Conservation (phyloP, 2,329 filamentous ascomycete species). For the Cordyceps militaris region DNA sequence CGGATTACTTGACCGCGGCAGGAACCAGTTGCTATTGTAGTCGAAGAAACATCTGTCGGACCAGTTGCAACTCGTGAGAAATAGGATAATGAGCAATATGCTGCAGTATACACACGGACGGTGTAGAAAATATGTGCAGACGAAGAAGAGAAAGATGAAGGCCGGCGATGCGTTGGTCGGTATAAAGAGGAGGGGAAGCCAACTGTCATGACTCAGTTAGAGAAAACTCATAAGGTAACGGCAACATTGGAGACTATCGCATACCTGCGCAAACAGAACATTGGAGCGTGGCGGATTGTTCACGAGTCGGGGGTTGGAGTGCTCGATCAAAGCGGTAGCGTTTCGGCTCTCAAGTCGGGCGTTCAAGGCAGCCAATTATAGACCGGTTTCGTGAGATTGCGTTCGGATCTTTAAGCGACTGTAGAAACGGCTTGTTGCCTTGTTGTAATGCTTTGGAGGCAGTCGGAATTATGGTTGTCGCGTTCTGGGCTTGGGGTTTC, state of each 20-base stretch:
- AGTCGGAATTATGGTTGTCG: background rate
- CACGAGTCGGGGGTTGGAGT: no score
- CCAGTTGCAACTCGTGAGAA: constrained; percentile 86
- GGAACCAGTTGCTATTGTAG: constrained; percentile 87
- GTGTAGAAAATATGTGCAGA: constrained; percentile 93
- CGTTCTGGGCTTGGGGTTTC: background rate
- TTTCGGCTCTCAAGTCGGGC: no score
- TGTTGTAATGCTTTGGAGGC: background rate
- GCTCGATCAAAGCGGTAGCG: no score
- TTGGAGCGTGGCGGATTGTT: constrained; percentile 23
- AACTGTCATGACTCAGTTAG: constrained; percentile 41
- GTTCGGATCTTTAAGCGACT: no score
- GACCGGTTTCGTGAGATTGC: no score
- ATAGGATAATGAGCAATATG: constrained; percentile 87
- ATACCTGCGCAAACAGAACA: constrained; percentile 59
- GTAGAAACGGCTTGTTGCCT: background rate
- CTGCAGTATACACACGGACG: constrained; percentile 97
- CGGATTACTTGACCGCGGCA: constrained; percentile 51
- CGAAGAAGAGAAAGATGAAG: constrained; percentile 83
- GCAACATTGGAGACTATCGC: background rate
- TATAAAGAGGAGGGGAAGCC: constrained; percentile 82
- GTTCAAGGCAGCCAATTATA: no score
- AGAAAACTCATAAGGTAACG: background rate
- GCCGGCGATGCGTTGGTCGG: constrained; percentile 78
- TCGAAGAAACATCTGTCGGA: constrained; percentile 90